Evolutionary conservation across 2,329 filamentous ascomycete genomes (phyloP).

Genomic region (Ambrosiella xylebori): DNA sequence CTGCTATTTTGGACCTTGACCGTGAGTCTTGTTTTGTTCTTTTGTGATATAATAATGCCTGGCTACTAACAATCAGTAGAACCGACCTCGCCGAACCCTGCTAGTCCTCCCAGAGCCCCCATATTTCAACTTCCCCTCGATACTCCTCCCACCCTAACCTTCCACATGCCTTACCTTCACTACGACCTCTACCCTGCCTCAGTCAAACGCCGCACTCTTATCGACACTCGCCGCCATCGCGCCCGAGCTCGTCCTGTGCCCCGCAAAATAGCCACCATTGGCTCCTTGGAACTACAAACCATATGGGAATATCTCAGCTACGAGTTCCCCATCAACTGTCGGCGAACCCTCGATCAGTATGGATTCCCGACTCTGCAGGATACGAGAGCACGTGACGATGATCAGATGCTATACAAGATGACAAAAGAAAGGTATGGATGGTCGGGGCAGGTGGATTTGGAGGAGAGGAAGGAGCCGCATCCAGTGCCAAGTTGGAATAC

Average conservation of each 20-base stretch:
- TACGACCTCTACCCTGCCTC: conserved; percentile 46
- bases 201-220: conserved; percentile 36
- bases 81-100: neutral
- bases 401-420: conserved; percentile 51
- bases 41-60: neutral
- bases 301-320: conserved; percentile 46
- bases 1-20: conserved; percentile 12
- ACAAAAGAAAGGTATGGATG: conserved; percentile 29
- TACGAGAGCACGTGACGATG: conserved; percentile 42
- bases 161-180: conserved; percentile 43
- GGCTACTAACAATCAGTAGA: neutral
- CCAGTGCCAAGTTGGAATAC: conserved; percentile 1
- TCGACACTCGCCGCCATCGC: conserved; percentile 33
- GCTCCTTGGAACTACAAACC: conserved; percentile 39
- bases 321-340: conserved; percentile 43
- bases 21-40: neutral
- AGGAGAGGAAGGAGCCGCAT: conserved; percentile 1
- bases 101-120: neutral
- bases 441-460: neutral
- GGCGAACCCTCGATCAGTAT: conserved; percentile 46
- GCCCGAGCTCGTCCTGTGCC: conserved; percentile 40
- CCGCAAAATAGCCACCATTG: conserved; percentile 32
- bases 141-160: conserved; percentile 23
- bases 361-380: conserved; percentile 44
- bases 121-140: neutral